Evolutionary conservation across 108 stramenopile genomes (phyloP).

Genomic region (Epipyxis sp.): DNA sequence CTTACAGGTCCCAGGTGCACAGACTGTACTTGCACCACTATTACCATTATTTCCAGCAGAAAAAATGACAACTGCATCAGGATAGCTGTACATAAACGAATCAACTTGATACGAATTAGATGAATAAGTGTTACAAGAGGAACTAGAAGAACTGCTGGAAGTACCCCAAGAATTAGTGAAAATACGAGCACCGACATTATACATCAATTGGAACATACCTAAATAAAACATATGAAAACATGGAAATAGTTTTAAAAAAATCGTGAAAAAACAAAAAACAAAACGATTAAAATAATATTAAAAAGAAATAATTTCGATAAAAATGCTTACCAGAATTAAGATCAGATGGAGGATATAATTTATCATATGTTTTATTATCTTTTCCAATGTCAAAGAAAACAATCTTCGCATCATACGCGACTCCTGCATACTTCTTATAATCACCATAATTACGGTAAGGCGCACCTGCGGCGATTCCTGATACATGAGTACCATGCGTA

Average conservation of each 20-base stretch:
- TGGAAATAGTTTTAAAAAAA: too few species aligned
- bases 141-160: background rate
- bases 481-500: conserved; percentile 23
- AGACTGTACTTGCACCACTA: background rate
- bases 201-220: background rate
- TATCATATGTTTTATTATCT: background rate
- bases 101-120: background rate
- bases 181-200: background rate
- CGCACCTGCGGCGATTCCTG: background rate
- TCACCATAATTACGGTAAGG: conserved; percentile 10
- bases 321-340: too few species aligned
- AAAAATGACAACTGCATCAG: conserved; percentile 13
- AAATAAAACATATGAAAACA: too few species aligned
- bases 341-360: too few species aligned
- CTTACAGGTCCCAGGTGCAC: conserved; percentile 4
- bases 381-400: conserved; percentile 22
- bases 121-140: background rate
- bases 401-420: conserved; percentile 19
- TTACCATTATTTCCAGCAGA: conserved; percentile 23
- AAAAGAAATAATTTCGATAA: too few species aligned
- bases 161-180: conserved; percentile 21
- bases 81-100: conserved; percentile 6
- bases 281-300: too few species aligned
- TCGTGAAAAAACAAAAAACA: too few species aligned
- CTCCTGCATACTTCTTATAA: background rate